These are phyloP conservation scores for Chlorella sp. DNA, from an alignment of 139 green algal species.

Conservation along the genomic window DNA sequence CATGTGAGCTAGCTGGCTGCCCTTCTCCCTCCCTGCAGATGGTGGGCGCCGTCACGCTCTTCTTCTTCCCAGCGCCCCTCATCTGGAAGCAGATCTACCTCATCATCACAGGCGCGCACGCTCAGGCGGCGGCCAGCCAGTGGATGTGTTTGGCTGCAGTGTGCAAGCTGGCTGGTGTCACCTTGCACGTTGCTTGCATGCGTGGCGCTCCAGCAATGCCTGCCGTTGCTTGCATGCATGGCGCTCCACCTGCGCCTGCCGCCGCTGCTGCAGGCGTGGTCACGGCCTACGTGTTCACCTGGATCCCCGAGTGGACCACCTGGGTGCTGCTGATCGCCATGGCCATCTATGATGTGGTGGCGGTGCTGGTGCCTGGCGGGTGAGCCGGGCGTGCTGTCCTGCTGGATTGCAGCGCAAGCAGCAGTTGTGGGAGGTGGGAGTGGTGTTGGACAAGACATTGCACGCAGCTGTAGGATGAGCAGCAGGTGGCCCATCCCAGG, in stretches of 20 bases:
- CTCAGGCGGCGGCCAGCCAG: too few relatives aligned
- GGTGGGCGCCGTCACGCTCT: conserved; percentile 84
- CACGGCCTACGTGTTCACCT: conserved; percentile 95
- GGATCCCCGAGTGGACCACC: conserved; percentile 96
- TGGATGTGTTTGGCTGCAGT: too few relatives aligned
- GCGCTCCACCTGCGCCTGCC: not conserved
- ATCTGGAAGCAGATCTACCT: conserved; percentile 91
- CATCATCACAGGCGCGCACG: conserved; percentile 69
- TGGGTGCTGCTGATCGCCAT: conserved; percentile 95
- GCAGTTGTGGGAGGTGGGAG: too few relatives aligned
- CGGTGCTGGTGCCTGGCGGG: conserved; percentile 92
- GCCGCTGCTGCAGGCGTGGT: conserved; percentile 55
- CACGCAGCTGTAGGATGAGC: too few relatives aligned
- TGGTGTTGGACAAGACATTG: too few relatives aligned
- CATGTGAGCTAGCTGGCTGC: too few relatives aligned
- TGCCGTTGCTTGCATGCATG: not conserved
- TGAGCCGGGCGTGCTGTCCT: too few relatives aligned
- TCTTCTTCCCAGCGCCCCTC: conserved; percentile 90
- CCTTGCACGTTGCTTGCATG: too few relatives aligned
- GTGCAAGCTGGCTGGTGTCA: too few relatives aligned
- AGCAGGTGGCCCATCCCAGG: too few relatives aligned
- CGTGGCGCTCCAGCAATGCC: too few relatives aligned
- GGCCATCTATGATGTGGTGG: conserved; percentile 95
- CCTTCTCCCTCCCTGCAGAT: conserved; percentile 56
- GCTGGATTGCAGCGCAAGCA: too few relatives aligned